Percentiles rank a stretch among this genome's conserved stretches.
Evolutionary conservation across 805 yeast genomes (phyloP).

Genomic region (Metschnikowia picachoensis): DNA sequence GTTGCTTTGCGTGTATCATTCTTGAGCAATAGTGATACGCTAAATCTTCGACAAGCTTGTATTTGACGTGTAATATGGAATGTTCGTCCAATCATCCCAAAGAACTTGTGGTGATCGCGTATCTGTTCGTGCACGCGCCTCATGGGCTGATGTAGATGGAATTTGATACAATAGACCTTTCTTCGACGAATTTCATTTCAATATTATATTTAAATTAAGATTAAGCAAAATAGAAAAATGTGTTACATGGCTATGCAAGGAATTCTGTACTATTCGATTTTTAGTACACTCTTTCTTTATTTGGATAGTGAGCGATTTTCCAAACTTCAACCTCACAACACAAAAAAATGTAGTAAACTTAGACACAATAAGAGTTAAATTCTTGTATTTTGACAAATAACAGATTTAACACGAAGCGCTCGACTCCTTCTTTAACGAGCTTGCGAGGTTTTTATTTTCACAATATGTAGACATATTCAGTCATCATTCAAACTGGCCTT

Average conservation of each 20-base stretch:
- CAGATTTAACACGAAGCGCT: too few relatives aligned
- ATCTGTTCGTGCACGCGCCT: conserved; percentile 5
- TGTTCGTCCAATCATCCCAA: conserved; percentile 6
- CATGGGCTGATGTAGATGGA: background rate
- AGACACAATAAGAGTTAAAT: too few relatives aligned
- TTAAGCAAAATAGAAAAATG: too few relatives aligned
- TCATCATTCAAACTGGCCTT: too few relatives aligned
- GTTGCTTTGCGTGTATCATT: conserved; percentile 20
- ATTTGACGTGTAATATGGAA: background rate
- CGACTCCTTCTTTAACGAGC: too few relatives aligned
- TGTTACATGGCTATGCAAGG: too few relatives aligned
- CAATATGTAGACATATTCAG: too few relatives aligned
- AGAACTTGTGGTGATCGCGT: conserved; percentile 5
- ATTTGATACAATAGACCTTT: background rate
- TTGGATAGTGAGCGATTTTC: background rate
- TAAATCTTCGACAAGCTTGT: conserved; percentile 5
- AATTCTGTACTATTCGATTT: background rate
- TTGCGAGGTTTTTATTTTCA: too few relatives aligned
- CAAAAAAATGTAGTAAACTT: too few relatives aligned
- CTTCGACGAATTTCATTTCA: background rate
- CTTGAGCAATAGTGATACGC: conserved; percentile 1
- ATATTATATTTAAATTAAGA: too few relatives aligned
- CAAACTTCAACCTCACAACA: too few relatives aligned
- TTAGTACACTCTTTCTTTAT: background rate
- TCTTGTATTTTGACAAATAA: too few relatives aligned